Base-by-base conservation (phyloP, 179 eudicot genomes). In the Camellia oleifera region DNA sequence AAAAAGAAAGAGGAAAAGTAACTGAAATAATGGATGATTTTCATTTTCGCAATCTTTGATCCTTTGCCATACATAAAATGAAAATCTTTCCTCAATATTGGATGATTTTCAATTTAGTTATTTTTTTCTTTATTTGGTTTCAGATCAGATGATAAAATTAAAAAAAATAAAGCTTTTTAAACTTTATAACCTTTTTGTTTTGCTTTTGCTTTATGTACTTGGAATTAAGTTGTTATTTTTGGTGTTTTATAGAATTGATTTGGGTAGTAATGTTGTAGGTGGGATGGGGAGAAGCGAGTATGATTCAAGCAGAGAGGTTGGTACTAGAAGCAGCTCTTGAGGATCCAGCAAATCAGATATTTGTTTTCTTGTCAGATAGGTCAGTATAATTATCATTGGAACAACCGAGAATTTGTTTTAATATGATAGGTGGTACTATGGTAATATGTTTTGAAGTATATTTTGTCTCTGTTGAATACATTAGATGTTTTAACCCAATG, bases 321-420 rank as follows among this genome's bases (percentile, higher is more conserved):
- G 79, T 96, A 80, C 91, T 96, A 50, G 88, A 82, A 46, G 88
- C 88, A 69, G 99, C 98, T 58, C 94, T 96, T 62, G 87, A 90
- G 82, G 96, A 96, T 84, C 99, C 98, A 13, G 92, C 93, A 45
- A 96, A 96, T 77, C 94, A 88, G 82, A 90, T 98, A 92, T 96
- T 96, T 91, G 92, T 94, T 85, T 96, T 96, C 69, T 89, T 96
- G 80, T 96, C 99, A 23, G 99, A 96, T 88, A 96, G 99, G 99
- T 82, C 67, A 11, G 79, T 81, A 10, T 66, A 18, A 54, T 67
- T n/a, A 15, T 32, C 1, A 12, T 17, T 15, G 2, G 18, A 65
- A 45, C 32, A 4, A 32, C 64, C 48, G 26, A 23, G 17, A 26
- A 64, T 48, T 77, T 66, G 64, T 67, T 77, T 32, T 8, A 17